Percentiles rank a stretch among this genome's conserved stretches.
Conservation (phyloP, 768 basidiomycete species). For the Favolaschia claudopus region DNA sequence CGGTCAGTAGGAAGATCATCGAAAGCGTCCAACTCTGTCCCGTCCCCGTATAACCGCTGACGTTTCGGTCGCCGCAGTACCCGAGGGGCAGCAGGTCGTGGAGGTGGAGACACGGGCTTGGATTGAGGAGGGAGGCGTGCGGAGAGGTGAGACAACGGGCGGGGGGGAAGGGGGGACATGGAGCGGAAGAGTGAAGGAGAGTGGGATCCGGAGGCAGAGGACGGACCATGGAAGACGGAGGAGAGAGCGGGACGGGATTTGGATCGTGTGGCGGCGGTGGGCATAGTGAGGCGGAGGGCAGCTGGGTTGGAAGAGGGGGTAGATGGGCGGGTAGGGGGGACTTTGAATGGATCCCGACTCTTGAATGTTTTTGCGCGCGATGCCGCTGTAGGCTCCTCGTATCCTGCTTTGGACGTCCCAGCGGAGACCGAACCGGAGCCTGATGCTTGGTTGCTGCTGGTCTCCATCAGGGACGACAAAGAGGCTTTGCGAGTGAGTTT, state of each 20-base stretch:
- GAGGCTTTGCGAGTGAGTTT: slow-evolving; percentile 81
- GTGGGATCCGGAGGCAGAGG: slow-evolving; percentile 42
- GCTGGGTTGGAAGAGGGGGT: slow-evolving; percentile 82
- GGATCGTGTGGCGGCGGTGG: slow-evolving; percentile 77
- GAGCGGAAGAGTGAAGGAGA: slow-evolving; percentile 54
- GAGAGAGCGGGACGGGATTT: slow-evolving; percentile 80
- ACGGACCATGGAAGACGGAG: slow-evolving; percentile 69
- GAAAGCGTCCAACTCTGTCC: slow-evolving; percentile 87
- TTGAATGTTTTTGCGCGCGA: slow-evolving; percentile 80
- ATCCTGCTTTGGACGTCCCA: slow-evolving; percentile 57
- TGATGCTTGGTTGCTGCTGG: slow-evolving; percentile 60
- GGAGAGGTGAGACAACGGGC: slow-evolving; percentile 66
- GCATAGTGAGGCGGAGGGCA: slow-evolving; percentile 87
- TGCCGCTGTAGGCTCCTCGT: slow-evolving; percentile 82
- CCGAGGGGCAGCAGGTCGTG: slow-evolving; percentile 62
- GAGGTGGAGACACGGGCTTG: slow-evolving; percentile 43
- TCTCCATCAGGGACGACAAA: slow-evolving; percentile 75
- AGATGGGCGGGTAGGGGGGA: slow-evolving; percentile 80
- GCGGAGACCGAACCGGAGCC: slow-evolving; percentile 55
- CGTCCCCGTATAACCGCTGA: slow-evolving; percentile 79
- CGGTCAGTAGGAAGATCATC: slow-evolving; percentile 90
- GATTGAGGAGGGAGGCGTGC: slow-evolving; percentile 41
- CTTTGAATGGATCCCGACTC: slow-evolving; percentile 69
- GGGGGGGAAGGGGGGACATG: slow-evolving; percentile 64
- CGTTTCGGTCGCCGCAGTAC: slow-evolving; percentile 82